Evolutionary conservation across 2,329 filamentous ascomycete genomes (phyloP), one percentile per base, ranked within the genome.

Genomic region (Cryphonectria carpinicola): DNA sequence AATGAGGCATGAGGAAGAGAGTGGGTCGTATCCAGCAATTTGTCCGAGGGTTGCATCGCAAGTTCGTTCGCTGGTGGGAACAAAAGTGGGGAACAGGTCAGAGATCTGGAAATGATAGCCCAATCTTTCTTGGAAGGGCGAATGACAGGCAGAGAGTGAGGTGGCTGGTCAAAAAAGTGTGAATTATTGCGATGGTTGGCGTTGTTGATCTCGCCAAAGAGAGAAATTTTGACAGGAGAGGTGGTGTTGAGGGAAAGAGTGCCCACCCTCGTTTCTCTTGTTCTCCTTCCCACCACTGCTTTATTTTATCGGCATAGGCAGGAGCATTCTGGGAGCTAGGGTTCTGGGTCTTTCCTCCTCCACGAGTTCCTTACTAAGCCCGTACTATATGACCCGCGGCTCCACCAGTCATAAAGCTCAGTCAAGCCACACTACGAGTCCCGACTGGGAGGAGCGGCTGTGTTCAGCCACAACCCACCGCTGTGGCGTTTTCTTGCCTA

Each of bases 21-120:
- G 61, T 64, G 69, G 54, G 68, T 66, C 67, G 56, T 62, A 70
- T 65, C 22, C 67, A 65, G 70, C 64, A 70, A 70, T 70, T 66
- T 65, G 52, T 67, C 64, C 58, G 70, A 67, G 67, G 64, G 67
- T 72, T 61, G 67, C 58, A 65, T 67, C 32, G 67, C 64, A 46
- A 52, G 69, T 54, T 58, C n/a, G 39, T 39, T 56, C 25, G 13
- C 22, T 37, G 46, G 52, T 56, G 32, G 52, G 54, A 32, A 58
- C 25, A 11, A 54, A 54, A 17, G 65, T 60, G 52, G 65, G 10
- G 52, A 39, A 54, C 32, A 37, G 56, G 66, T 7, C 28, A 10
- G 25, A 67, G 54, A 62, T 62, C 66, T 61, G 52, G 65, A 54
- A 60, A 67, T 41, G 52, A 7, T 43, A 25, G 25, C 39, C 25